These are phyloP conservation scores for Arthroderma uncinatum DNA, from an alignment of 2,329 filamentous ascomycete species.

Conservation along the genomic window DNA sequence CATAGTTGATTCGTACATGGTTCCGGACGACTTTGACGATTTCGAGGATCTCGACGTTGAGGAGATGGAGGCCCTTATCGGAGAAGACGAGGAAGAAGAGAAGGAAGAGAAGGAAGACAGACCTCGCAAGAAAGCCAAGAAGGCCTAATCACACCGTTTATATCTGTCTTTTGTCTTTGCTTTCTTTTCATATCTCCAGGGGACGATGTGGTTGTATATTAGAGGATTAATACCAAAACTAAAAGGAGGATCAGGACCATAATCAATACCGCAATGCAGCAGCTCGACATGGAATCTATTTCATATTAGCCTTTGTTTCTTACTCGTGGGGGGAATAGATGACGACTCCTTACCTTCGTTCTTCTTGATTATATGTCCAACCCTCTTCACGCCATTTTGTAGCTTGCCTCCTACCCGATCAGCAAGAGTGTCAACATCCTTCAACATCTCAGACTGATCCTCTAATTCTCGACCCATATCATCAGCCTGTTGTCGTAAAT, in stretches of 20 bases:
- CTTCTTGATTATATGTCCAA: conserved; percentile 70
- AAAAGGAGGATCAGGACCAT: conserved; percentile 78
- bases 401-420: conserved; percentile 80
- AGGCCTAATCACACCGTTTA: conserved; percentile 8
- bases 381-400: conserved; percentile 73
- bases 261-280: conserved; percentile 81
- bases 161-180: background rate
- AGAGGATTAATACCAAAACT: conserved; percentile 60
- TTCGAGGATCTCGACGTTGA: conserved; percentile 43
- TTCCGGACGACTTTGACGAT: conserved; percentile 47
- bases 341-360: conserved; percentile 66
- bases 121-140: conserved; percentile 20
- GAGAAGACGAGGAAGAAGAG: conserved; percentile 40
- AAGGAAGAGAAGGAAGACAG: conserved; percentile 31
- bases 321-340: background rate
- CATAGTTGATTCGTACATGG: conserved; percentile 58
- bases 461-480: conserved; percentile 95
- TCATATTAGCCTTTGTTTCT: conserved; percentile 17
- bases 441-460: conserved; percentile 82
- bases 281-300: conserved; percentile 62
- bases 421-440: conserved; percentile 70
- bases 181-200: conserved; percentile 8
- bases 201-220: conserved; percentile 26
- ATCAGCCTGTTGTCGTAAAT: conserved; percentile 77
- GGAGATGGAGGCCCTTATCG: conserved; percentile 29